These are phyloP conservation scores for Gossypium bickii DNA, from an alignment of 345 rosid genomes.

Conservation along the genomic window DNA sequence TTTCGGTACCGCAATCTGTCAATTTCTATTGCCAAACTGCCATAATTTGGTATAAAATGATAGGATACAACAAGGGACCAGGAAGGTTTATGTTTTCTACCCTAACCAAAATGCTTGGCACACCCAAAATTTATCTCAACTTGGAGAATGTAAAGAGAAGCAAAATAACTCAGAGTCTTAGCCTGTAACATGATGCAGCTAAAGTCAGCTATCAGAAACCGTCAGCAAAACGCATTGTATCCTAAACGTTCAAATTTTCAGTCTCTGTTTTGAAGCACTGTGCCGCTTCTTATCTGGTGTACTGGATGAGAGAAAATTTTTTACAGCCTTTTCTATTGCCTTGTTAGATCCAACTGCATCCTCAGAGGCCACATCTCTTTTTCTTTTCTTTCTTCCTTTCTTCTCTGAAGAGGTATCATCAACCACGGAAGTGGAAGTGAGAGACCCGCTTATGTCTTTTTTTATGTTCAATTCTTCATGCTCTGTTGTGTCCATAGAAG, in stretches of 20 bases:
- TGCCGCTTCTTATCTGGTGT: background rate
- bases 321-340: constrained; percentile 23
- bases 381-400: constrained; percentile 24
- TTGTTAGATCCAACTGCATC: constrained; percentile 24
- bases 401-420: constrained; percentile 21
- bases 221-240: background rate
- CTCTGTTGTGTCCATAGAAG: constrained; percentile 39
- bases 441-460: constrained; percentile 42
- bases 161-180: background rate
- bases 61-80: background rate
- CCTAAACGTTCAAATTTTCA: background rate
- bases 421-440: constrained; percentile 29
- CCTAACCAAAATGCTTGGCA: background rate
- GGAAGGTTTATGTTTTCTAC: background rate
- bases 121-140: background rate
- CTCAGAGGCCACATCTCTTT: constrained; percentile 19
- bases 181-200: constrained; percentile 9
- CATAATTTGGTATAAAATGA: background rate
- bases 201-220: background rate
- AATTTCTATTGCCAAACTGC: background rate
- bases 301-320: constrained; percentile 6
- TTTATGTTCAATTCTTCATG: constrained; percentile 38
- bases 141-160: background rate
- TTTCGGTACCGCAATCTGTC: background rate
- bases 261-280: constrained; percentile 1